Percentiles rank a stretch among this genome's conserved stretches.
Conservation (phyloP, 129 eudicot species). For the Helichrysum umbraculigerum region DNA sequence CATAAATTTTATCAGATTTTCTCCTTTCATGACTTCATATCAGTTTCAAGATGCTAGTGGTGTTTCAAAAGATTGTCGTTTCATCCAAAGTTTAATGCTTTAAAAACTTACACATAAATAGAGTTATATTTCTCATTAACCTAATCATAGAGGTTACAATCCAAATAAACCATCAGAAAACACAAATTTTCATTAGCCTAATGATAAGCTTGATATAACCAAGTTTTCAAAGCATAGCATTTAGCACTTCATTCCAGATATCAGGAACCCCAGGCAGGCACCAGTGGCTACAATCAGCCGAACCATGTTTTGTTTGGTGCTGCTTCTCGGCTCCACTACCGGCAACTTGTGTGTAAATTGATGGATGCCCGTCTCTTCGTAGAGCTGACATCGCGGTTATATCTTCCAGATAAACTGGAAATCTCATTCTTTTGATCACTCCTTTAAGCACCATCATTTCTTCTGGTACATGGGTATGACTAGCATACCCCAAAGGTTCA, state of each 20-base stretch:
- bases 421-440: constrained; percentile 64
- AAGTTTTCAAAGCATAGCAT: constrained; percentile 48
- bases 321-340: constrained; percentile 42
- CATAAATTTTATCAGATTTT: no score
- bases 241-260: constrained; percentile 75
- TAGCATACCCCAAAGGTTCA: constrained; percentile 62
- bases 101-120: not conserved
- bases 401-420: constrained; percentile 69
- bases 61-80: not conserved
- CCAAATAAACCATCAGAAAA: not conserved
- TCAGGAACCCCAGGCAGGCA: constrained; percentile 95
- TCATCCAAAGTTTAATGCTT: not conserved
- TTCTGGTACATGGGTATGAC: constrained; percentile 65
- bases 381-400: constrained; percentile 66
- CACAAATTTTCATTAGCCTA: constrained; percentile 20
- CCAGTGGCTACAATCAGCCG: constrained; percentile 92
- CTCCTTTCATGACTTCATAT: no score
- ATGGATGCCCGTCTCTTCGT: constrained; percentile 82
- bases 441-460: constrained; percentile 57
- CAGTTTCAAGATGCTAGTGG: no score
- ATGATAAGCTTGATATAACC: not conserved
- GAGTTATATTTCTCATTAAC: not conserved
- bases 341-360: constrained; percentile 52
- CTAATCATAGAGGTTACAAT: constrained; percentile 14
- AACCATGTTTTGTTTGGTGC: constrained; percentile 31